Percentiles rank a stretch among this genome's conserved stretches.
Conservation (phyloP, 371 early-diverging fungal species). For the Cokeromyces recurvatus region DNA sequence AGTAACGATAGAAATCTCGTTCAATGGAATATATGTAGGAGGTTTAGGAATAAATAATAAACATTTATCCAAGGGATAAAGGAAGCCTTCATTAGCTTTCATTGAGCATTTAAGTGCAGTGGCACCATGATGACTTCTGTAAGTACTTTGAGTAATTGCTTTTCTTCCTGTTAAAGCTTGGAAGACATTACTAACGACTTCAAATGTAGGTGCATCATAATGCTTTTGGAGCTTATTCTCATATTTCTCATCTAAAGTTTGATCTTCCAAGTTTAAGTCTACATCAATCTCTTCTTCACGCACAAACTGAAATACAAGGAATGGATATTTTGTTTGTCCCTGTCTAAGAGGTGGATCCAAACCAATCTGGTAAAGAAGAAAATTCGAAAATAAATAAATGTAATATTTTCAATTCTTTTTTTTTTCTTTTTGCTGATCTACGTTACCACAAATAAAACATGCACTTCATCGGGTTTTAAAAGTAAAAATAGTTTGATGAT, state of each 20-base stretch:
- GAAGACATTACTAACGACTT: slow-evolving; percentile 91
- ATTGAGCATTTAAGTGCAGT: slow-evolving; percentile 92
- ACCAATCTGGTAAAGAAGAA: slow-evolving; percentile 53
- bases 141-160: slow-evolving; percentile 70
- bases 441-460: slow-evolving; percentile 85
- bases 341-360: slow-evolving; percentile 97
- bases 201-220: slow-evolving; percentile 88
- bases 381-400: not conserved
- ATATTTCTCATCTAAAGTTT: slow-evolving; percentile 62
- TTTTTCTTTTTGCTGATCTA: not conserved
- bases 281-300: slow-evolving; percentile 88
- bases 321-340: slow-evolving; percentile 98
- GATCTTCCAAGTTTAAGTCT: slow-evolving; percentile 78
- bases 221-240: slow-evolving; percentile 76
- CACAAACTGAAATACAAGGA: slow-evolving; percentile 94
- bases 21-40: slow-evolving; percentile 80
- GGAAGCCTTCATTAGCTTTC: slow-evolving; percentile 97
- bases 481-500: slow-evolving; percentile 84
- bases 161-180: slow-evolving; percentile 79
- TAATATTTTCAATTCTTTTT: too few relatives aligned
- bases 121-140: slow-evolving; percentile 69
- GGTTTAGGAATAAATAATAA: slow-evolving; percentile 97
- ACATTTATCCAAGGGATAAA: slow-evolving; percentile 93
- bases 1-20: slow-evolving; percentile 84
- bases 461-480: slow-evolving; percentile 91